Conservation (phyloP, 495 filamentous ascomycete species). For the Astrothelium macrocarpum region DNA sequence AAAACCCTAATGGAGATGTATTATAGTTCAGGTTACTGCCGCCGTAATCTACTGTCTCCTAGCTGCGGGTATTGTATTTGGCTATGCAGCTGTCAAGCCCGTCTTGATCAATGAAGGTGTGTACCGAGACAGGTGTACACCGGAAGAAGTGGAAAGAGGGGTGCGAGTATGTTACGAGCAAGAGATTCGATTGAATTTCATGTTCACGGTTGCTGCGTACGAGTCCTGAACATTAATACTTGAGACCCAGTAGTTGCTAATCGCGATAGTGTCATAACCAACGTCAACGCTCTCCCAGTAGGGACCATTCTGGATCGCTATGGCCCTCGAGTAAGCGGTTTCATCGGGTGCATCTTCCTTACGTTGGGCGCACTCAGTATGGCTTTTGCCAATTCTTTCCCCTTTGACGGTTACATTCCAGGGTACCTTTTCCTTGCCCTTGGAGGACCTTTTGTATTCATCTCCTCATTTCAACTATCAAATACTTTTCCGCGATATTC, state of each 20-base stretch:
- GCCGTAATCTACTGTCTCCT: slow-evolving; percentile 76
- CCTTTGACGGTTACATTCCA: slow-evolving; percentile 65
- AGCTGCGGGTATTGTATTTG: slow-evolving; percentile 70
- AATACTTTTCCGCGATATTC: slow-evolving; percentile 84
- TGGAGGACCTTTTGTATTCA: slow-evolving; percentile 84
- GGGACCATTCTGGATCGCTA: slow-evolving; percentile 78
- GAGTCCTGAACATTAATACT: background rate
- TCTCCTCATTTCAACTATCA: slow-evolving; percentile 83
- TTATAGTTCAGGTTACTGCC: slow-evolving; percentile 48
- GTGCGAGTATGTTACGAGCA: slow-evolving; percentile 59
- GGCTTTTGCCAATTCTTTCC: slow-evolving; percentile 53
- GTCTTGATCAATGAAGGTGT: slow-evolving; percentile 68
- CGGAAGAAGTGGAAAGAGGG: slow-evolving; percentile 47
- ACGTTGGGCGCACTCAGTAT: slow-evolving; percentile 60
- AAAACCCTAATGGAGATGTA: background rate
- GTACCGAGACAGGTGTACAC: slow-evolving; percentile 53
- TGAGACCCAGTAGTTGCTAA: background rate
- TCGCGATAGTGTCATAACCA: slow-evolving; percentile 53
- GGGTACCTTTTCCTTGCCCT: slow-evolving; percentile 77
- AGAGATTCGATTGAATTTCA: slow-evolving; percentile 80
- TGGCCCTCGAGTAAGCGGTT: slow-evolving; percentile 66
- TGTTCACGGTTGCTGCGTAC: slow-evolving; percentile 81
- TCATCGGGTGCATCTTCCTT: slow-evolving; percentile 62
- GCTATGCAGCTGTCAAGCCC: slow-evolving; percentile 76
- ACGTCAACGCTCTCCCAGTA: slow-evolving; percentile 71